These are phyloP conservation scores for Ormosia semicastrata DNA, from an alignment of 306 rosid species.

Conservation along the genomic window DNA sequence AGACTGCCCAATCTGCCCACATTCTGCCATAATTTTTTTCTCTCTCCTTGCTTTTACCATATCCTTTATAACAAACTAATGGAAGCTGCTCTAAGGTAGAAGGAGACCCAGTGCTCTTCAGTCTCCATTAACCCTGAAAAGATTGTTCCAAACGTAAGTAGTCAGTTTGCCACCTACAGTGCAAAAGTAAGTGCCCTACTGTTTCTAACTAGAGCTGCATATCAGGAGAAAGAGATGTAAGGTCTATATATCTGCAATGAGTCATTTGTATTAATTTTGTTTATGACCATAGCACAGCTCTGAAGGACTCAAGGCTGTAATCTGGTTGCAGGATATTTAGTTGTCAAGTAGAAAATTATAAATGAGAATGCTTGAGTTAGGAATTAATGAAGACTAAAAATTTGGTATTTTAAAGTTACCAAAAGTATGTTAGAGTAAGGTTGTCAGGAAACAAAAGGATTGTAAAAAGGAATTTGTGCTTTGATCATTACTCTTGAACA, in stretches of 20 bases:
- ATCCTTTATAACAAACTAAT: too few species aligned
- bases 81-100: too few species aligned
- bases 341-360: not conserved
- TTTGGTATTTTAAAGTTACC: not conserved
- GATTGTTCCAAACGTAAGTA: too few species aligned
- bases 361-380: not conserved
- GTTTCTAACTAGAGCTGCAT: too few species aligned
- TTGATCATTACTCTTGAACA: not conserved
- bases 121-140: too few species aligned
- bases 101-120: too few species aligned
- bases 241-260: not conserved
- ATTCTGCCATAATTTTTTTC: too few species aligned
- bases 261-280: not conserved
- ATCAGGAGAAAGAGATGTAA: not conserved
- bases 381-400: not conserved
- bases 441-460: not conserved
- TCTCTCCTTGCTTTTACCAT: too few species aligned
- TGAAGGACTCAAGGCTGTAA: not conserved
- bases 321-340: not conserved
- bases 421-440: not conserved
- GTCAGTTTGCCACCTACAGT: too few species aligned
- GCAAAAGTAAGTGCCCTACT: too few species aligned
- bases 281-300: not conserved
- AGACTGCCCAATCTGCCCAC: too few species aligned
- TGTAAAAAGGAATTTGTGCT: not conserved